Percentiles rank a stretch among this genome's conserved stretches.
phyloP scores from a whole-genome alignment of 371 early-diverging fungal species.

The Mortierella sp. region DNA sequence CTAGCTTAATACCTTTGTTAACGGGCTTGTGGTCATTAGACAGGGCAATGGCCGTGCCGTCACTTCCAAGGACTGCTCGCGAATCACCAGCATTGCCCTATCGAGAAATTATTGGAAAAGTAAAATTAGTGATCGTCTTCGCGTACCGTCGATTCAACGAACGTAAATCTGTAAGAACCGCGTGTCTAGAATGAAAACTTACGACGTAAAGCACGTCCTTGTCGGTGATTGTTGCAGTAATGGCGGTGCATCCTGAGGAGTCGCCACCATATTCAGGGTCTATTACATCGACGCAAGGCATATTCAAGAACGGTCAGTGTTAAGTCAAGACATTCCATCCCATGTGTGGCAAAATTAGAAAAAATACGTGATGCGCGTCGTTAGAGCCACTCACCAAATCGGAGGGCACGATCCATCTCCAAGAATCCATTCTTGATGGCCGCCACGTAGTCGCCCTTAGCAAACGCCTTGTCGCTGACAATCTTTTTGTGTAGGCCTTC shows the following conservation, averaged over 20 bases:
- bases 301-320: too few relatives aligned
- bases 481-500: constrained; percentile 77
- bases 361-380: too few relatives aligned
- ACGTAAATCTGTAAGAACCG: background rate
- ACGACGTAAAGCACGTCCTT: constrained; percentile 62
- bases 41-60: constrained; percentile 80
- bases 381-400: constrained; percentile 64
- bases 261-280: constrained; percentile 78
- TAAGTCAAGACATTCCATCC: too few relatives aligned
- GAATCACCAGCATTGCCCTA: constrained; percentile 97
- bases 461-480: constrained; percentile 70
- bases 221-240: constrained; percentile 84
- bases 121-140: background rate
- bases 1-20: constrained; percentile 66
- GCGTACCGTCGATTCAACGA: too few relatives aligned
- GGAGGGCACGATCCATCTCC: constrained; percentile 82
- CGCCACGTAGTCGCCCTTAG: constrained; percentile 66
- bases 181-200: constrained; percentile 9
- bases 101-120: constrained; percentile 1
- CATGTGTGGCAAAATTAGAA: too few relatives aligned
- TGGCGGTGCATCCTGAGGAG: constrained; percentile 96
- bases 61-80: constrained; percentile 82
- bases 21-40: constrained; percentile 97
- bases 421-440: constrained; percentile 87
- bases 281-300: constrained; percentile 34